Conservation (phyloP, 2,329 filamentous ascomycete species). For the Ceratocystiopsis sp. region DNA sequence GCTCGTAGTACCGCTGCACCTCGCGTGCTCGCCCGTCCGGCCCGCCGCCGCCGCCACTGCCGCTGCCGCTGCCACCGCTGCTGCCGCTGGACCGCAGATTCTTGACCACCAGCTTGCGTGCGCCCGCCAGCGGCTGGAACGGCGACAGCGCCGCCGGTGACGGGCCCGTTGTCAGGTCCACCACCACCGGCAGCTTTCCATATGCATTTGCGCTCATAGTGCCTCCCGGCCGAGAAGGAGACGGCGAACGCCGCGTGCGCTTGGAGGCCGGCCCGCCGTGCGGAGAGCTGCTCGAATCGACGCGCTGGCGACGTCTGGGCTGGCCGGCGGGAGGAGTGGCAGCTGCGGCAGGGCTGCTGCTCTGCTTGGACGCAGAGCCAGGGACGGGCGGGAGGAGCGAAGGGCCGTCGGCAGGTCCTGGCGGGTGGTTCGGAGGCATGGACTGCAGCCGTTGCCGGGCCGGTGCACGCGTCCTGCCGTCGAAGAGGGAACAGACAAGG, state of each 20-base stretch:
- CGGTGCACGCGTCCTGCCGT: too few relatives aligned
- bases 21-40: conserved; percentile 35
- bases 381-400: conserved; percentile 15
- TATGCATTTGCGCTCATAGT: conserved; percentile 16
- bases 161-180: conserved; percentile 24
- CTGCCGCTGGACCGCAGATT: conserved; percentile 50
- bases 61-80: too few relatives aligned
- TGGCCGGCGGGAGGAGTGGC: conserved; percentile 45
- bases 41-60: too few relatives aligned
- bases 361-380: conserved; percentile 10
- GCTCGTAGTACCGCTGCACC: conserved; percentile 60
- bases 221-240: conserved; percentile 5
- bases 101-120: conserved; percentile 84
- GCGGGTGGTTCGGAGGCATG: conserved; percentile 11
- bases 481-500: too few relatives aligned
- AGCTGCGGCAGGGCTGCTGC: conserved; percentile 39
- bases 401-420: conserved; percentile 5
- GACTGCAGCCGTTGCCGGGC: conserved; percentile 1
- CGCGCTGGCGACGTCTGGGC: conserved; percentile 32
- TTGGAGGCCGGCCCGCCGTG: conserved; percentile 12
- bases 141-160: conserved; percentile 13
- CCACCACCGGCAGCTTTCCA: conserved; percentile 22
- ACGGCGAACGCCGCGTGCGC: conserved; percentile 8
- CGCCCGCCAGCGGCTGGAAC: conserved; percentile 59
- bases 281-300: conserved; percentile 13